phyloP scores from a whole-genome alignment of 2,329 filamentous ascomycete species.

The Fusarium buharicum region DNA sequence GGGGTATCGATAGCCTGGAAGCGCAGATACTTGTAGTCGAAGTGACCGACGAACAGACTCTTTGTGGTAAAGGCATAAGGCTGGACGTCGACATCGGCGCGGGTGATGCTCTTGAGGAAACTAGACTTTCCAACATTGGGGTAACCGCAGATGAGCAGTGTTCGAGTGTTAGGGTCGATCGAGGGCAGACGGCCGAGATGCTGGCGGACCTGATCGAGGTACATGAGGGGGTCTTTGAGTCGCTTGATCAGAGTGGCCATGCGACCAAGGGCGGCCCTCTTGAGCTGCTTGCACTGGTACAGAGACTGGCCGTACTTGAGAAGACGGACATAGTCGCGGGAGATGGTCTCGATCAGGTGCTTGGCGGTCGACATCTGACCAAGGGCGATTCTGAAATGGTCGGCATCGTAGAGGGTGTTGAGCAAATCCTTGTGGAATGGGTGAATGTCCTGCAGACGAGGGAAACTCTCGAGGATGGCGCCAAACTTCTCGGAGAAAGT shows the following conservation, averaged over 20 bases:
- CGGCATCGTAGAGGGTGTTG: slow-evolving; percentile 98
- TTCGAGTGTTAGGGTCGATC: slow-evolving; percentile 98
- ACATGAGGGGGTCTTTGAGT: slow-evolving; percentile 92
- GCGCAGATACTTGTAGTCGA: slow-evolving; percentile 81
- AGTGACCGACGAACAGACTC: slow-evolving; percentile 95
- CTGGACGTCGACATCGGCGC: slow-evolving; percentile 96
- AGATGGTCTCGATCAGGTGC: slow-evolving; percentile 94
- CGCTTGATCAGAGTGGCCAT: slow-evolving; percentile 98
- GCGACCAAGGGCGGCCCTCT: slow-evolving; percentile 92
- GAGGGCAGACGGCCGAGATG: slow-evolving; percentile 96
- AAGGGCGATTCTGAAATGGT: slow-evolving; percentile 96
- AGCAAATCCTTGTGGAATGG: slow-evolving; percentile 86
- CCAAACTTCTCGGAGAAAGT: slow-evolving; percentile 95
- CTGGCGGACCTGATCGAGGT: slow-evolving; percentile 91
- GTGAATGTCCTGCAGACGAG: slow-evolving; percentile 91
- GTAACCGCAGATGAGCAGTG: slow-evolving; percentile 95
- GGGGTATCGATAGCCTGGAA: slow-evolving; percentile 91
- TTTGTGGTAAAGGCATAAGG: slow-evolving; percentile 99
- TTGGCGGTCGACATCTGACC: slow-evolving; percentile 97
- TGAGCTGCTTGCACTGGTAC: slow-evolving; percentile 99
- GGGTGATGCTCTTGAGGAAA: slow-evolving; percentile 90
- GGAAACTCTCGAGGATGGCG: slow-evolving; percentile 91
- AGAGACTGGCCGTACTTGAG: slow-evolving; percentile 93
- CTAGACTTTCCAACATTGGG: slow-evolving; percentile 98
- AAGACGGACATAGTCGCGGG: slow-evolving; percentile 93